Conservation (phyloP, 495 filamentous ascomycete species). For the Amphirosellinia nigrospora region DNA sequence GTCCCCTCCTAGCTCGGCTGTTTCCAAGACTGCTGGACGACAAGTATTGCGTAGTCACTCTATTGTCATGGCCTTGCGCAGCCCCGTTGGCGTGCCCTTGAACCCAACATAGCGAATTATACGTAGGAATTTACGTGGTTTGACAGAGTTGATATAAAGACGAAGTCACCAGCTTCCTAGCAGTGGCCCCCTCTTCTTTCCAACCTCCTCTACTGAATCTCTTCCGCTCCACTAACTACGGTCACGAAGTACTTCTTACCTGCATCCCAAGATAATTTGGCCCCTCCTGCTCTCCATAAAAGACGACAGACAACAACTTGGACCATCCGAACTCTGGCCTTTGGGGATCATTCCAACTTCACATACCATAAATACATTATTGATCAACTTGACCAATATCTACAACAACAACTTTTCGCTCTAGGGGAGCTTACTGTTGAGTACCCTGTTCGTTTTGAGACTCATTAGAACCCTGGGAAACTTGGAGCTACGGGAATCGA, state of each 20-base stretch:
- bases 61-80: slow-evolving; percentile 22
- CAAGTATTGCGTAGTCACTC: slow-evolving; percentile 11
- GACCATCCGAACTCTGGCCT: background rate
- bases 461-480: slow-evolving; percentile 21
- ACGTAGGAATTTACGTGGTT: slow-evolving; percentile 5
- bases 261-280: background rate
- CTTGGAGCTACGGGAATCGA: slow-evolving; percentile 25
- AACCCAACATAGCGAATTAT: background rate
- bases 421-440: slow-evolving; percentile 21
- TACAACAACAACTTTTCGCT: background rate
- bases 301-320: background rate
- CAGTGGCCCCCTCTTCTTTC: background rate
- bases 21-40: slow-evolving; percentile 2
- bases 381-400: slow-evolving; percentile 1
- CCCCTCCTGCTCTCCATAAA: background rate
- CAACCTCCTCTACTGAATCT: slow-evolving; percentile 9
- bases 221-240: background rate
- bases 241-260: background rate
- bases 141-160: slow-evolving; percentile 17
- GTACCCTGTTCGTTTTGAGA: slow-evolving; percentile 14
- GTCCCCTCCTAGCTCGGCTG: slow-evolving; percentile 17
- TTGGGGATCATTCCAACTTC: background rate
- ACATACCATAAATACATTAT: background rate
- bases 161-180: slow-evolving; percentile 7
- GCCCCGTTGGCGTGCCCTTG: slow-evolving; percentile 11